Conservation (phyloP, 2,329 filamentous ascomycete genomes). For the Ascochyta pisi region DNA sequence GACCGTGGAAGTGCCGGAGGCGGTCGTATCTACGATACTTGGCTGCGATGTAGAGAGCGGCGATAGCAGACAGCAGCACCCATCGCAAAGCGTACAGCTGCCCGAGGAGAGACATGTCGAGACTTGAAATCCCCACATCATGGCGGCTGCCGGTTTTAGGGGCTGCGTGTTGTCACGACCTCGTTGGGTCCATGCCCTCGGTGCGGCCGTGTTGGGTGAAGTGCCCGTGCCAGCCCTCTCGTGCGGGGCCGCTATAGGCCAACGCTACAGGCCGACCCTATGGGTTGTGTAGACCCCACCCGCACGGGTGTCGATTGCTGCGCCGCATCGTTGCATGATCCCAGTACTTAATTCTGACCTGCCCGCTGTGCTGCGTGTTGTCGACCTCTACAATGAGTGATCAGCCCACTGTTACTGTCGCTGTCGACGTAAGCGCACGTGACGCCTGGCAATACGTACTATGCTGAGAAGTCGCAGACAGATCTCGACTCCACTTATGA, state of each 20-base stretch:
- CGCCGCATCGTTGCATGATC: conserved; percentile 1
- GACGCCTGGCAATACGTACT: not conserved
- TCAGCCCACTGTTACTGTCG: conserved; percentile 5
- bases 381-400: conserved; percentile 2
- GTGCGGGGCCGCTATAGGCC: not conserved
- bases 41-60: conserved; percentile 13
- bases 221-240: conserved; percentile 8
- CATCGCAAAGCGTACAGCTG: conserved; percentile 19
- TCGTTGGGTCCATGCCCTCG: not conserved
- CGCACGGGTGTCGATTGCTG: not conserved
- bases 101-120: conserved; percentile 13
- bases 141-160: not conserved
- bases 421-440: conserved; percentile 11
- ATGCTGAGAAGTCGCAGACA: not conserved
- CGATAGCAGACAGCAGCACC: conserved; percentile 11
- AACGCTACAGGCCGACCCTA: not conserved
- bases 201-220: conserved; percentile 7
- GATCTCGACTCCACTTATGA: conserved; percentile 10
- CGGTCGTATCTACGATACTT: conserved; percentile 25
- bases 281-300: not conserved
- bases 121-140: not conserved
- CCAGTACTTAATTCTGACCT: conserved; percentile 3
- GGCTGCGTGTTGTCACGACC: not conserved
- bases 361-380: not conserved
- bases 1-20: conserved; percentile 30